phyloP scores from a whole-genome alignment of 1,284 basidiomycete genomes.

The Coniferiporia weirii region DNA sequence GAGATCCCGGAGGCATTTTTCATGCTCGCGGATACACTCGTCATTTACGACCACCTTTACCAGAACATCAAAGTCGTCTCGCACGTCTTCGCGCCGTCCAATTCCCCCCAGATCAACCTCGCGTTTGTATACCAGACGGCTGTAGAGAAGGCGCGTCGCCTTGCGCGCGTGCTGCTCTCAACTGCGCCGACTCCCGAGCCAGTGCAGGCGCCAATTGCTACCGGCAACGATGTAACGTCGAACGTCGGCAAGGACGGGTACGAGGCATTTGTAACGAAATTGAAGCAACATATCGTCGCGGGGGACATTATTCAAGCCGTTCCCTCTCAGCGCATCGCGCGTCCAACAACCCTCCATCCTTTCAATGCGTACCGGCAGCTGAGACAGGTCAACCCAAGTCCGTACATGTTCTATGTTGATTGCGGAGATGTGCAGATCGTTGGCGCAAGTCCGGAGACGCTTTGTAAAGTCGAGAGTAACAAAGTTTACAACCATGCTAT shows the following conservation, averaged over 20 bases:
- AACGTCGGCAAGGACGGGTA: slow-evolving; percentile 96
- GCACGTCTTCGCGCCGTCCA: slow-evolving; percentile 83
- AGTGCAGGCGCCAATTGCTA: slow-evolving; percentile 59
- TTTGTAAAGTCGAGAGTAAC: slow-evolving; percentile 92
- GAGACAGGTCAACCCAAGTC: slow-evolving; percentile 93
- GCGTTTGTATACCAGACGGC: slow-evolving; percentile 81
- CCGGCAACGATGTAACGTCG: slow-evolving; percentile 71
- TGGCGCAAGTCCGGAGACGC: slow-evolving; percentile 95
- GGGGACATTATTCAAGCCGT: slow-evolving; percentile 99
- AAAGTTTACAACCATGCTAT: slow-evolving; percentile 98
- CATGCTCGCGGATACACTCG: slow-evolving; percentile 92
- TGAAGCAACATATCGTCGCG: slow-evolving; percentile 92
- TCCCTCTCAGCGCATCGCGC: slow-evolving; percentile 85
- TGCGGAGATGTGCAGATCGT: slow-evolving; percentile 91
- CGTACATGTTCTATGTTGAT: slow-evolving; percentile 99
- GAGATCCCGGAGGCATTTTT: slow-evolving; percentile 93
- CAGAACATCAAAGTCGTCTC: slow-evolving; percentile 94
- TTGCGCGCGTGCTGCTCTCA: slow-evolving; percentile 63
- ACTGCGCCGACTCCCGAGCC: slow-evolving; percentile 53
- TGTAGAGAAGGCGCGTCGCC: slow-evolving; percentile 67
- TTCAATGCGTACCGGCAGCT: slow-evolving; percentile 97
- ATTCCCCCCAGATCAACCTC: slow-evolving; percentile 57
- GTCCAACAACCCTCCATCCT: slow-evolving; percentile 86
- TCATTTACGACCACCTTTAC: slow-evolving; percentile 97
- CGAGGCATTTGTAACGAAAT: slow-evolving; percentile 83